Conservation (phyloP, 2,329 filamentous ascomycete species). For the Neophaeococcomyces aloes region DNA sequence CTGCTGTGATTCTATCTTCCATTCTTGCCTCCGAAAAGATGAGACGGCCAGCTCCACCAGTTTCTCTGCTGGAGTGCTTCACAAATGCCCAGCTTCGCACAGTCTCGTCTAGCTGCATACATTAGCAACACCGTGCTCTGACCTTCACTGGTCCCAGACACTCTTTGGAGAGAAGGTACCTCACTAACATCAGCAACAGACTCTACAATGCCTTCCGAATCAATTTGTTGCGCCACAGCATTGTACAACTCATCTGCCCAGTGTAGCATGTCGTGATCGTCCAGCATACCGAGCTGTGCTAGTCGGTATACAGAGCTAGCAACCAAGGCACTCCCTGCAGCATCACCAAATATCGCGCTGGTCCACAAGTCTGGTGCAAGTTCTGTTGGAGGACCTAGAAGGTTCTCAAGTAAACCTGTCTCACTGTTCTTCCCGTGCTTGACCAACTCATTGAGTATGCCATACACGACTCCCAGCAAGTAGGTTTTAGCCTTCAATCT, state of each 20-base stretch:
- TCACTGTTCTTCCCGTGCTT: constrained; percentile 5
- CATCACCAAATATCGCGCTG: constrained; percentile 36
- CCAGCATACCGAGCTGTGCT: constrained; percentile 31
- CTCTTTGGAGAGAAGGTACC: constrained; percentile 10
- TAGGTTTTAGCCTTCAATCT: constrained; percentile 23
- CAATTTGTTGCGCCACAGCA: constrained; percentile 28
- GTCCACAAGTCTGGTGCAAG: neutral
- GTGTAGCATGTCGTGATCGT: constrained; percentile 24
- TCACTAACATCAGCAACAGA: constrained; percentile 13
- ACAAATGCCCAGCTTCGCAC: constrained; percentile 8
- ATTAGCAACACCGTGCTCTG: constrained; percentile 17
- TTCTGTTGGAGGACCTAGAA: constrained; percentile 29
- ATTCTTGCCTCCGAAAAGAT: no score
- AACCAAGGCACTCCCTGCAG: constrained; percentile 39
- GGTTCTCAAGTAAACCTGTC: constrained; percentile 34
- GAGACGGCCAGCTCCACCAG: neutral
- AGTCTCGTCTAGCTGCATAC: constrained; percentile 15
- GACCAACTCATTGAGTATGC: constrained; percentile 27
- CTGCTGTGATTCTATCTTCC: no score
- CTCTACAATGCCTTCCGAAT: constrained; percentile 13
- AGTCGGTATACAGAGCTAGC: constrained; percentile 37
- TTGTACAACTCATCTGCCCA: constrained; percentile 36
- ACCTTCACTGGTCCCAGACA: constrained; percentile 13
- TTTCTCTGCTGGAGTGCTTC: neutral
- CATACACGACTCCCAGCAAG: constrained; percentile 27